A percentile compares a stretch with the other conserved stretches of the same genome.
Evolutionary conservation across 352 stramenopile genomes (phyloP).

Genomic region (Blastocystis sp.): DNA sequence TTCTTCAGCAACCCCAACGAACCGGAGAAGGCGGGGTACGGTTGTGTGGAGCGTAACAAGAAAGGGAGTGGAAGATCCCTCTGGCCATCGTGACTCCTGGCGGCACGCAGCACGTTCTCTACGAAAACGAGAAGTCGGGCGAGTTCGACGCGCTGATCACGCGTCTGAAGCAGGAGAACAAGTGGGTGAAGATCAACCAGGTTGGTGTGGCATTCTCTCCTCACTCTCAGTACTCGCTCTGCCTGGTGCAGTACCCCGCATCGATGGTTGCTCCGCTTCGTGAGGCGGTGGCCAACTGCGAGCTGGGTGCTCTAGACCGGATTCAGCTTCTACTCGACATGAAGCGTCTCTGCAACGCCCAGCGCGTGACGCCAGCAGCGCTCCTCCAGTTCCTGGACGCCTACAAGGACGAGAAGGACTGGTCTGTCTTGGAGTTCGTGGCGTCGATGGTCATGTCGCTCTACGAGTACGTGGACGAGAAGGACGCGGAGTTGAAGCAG

Average conservation of each 20-base stretch:
- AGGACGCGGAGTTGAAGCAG: not conserved
- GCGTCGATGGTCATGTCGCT: constrained; percentile 54
- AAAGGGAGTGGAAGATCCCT: constrained; percentile 73
- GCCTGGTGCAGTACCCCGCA: constrained; percentile 34
- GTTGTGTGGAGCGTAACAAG: constrained; percentile 62
- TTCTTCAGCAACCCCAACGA: constrained; percentile 80
- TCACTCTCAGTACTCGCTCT: constrained; percentile 42
- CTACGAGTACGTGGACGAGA: not conserved
- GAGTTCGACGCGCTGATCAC: constrained; percentile 62
- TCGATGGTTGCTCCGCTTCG: not conserved
- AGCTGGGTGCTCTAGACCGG: constrained; percentile 11
- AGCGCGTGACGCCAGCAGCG: not conserved
- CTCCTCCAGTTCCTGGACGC: constrained; percentile 15
- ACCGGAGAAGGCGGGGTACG: constrained; percentile 73
- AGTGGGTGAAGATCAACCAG: constrained; percentile 48
- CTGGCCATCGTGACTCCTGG: constrained; percentile 65
- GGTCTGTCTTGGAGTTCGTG: constrained; percentile 69
- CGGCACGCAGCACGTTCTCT: not conserved
- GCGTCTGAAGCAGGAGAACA: not conserved
- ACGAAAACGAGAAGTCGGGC: constrained; percentile 61
- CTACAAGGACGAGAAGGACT: constrained; percentile 66
- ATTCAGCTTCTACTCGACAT: constrained; percentile 50
- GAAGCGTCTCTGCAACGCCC: constrained; percentile 43
- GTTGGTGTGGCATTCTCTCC: too few relatives aligned
- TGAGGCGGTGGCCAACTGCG: not conserved